Conservation (phyloP, 495 filamentous ascomycete genomes). For the Penicillium robsamsonii region DNA sequence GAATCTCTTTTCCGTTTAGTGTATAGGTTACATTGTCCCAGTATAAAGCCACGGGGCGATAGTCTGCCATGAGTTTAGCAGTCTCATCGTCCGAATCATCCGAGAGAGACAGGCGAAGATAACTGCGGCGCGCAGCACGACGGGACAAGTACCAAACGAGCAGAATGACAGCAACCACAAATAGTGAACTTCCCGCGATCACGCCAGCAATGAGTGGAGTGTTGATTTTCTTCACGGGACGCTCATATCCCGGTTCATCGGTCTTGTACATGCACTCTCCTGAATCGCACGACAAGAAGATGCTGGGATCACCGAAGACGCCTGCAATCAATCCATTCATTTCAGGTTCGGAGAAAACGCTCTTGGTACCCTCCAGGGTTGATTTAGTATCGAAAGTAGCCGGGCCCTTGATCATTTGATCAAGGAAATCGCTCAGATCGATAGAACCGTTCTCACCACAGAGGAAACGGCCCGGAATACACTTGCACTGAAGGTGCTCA, state of each 20-base stretch:
- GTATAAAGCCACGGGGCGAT: constrained; percentile 83
- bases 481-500: constrained; percentile 78
- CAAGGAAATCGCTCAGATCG: constrained; percentile 86
- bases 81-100: constrained; percentile 91
- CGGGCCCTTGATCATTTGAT: constrained; percentile 76
- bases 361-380: constrained; percentile 62
- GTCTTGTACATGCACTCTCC: constrained; percentile 93
- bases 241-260: constrained; percentile 85
- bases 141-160: constrained; percentile 86
- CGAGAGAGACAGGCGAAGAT: constrained; percentile 70
- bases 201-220: constrained; percentile 93
- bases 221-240: constrained; percentile 92
- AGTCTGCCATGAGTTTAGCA: constrained; percentile 80
- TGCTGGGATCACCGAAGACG: constrained; percentile 89
- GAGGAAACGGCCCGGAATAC: constrained; percentile 86
- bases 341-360: constrained; percentile 74
- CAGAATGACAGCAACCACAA: constrained; percentile 81
- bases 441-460: constrained; percentile 89
- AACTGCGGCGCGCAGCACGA: constrained; percentile 58
- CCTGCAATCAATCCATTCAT: constrained; percentile 85
- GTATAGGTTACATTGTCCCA: constrained; percentile 87
- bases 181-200: constrained; percentile 83
- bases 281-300: constrained; percentile 74
- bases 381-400: constrained; percentile 75
- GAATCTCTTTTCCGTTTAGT: constrained; percentile 83